Evolutionary conservation across 345 rosid species (phyloP).

Genomic region (Syzygium oleosum): DNA sequence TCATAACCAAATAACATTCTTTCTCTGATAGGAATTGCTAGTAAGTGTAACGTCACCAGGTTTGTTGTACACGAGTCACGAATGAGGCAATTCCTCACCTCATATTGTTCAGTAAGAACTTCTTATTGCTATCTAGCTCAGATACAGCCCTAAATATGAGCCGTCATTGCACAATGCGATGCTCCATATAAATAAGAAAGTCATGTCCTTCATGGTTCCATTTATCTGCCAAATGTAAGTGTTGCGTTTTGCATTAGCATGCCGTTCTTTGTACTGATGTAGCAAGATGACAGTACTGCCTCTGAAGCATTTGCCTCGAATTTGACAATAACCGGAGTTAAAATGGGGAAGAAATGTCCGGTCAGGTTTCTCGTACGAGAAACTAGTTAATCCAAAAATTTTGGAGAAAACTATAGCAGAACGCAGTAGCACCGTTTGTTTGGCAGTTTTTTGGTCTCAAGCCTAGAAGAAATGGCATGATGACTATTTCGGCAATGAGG

Average conservation of each 20-base stretch:
- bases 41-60: slow-evolving; percentile 24
- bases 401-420: neutral
- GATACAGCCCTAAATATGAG: neutral
- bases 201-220: neutral
- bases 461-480: neutral
- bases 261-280: neutral
- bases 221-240: neutral
- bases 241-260: neutral
- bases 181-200: neutral
- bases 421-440: neutral
- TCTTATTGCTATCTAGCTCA: neutral
- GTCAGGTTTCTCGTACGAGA: neutral
- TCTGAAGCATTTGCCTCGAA: neutral
- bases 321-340: neutral
- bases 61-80: neutral
- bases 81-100: neutral
- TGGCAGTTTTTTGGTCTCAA: neutral
- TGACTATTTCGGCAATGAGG: neutral
- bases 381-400: neutral
- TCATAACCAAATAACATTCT: neutral
- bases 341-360: neutral
- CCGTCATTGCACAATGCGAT: neutral
- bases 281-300: neutral
- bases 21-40: slow-evolving; percentile 8
- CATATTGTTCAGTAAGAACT: neutral